phyloP scores from a whole-genome alignment of 2,329 filamentous ascomycete genomes.

The Waltergamsia citrina region DNA sequence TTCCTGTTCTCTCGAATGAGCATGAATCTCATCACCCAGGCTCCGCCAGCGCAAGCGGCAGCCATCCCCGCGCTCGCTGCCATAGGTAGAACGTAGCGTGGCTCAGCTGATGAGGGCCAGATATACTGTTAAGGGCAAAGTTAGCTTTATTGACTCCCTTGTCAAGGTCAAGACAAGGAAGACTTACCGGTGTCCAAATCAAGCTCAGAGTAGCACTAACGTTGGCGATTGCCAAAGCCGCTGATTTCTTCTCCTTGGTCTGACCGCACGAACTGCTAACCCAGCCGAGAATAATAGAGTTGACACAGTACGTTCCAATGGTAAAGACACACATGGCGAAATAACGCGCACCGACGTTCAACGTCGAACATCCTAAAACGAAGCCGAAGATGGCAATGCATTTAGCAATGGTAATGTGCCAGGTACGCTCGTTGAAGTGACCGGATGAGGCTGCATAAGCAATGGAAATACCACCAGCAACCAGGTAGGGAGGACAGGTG shows the following conservation, averaged over 20 bases:
- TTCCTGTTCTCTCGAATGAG: conserved; percentile 11
- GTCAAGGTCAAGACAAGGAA: no score
- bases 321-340: conserved; percentile 20
- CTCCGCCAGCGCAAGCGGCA: conserved; percentile 12
- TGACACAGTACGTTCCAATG: conserved; percentile 21
- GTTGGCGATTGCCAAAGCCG: conserved; percentile 24
- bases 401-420: conserved; percentile 31
- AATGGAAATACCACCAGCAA: no score
- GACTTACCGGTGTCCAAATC: conserved; percentile 24
- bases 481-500: conserved; percentile 15
- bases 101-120: no score
- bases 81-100: no score
- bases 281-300: conserved; percentile 27
- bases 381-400: conserved; percentile 28
- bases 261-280: conserved; percentile 23
- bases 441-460: no score
- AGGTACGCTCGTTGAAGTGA: conserved; percentile 30
- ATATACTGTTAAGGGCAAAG: no score
- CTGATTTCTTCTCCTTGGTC: conserved; percentile 29
- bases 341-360: conserved; percentile 17
- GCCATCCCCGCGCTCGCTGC: conserved; percentile 12
- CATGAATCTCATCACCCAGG: conserved; percentile 14
- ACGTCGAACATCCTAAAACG: conserved; percentile 14
- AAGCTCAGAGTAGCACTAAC: conserved; percentile 26
- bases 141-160: no score